phyloP scores from a whole-genome alignment of 2,329 filamentous ascomycete genomes.

The Colletotrichum sp. region DNA sequence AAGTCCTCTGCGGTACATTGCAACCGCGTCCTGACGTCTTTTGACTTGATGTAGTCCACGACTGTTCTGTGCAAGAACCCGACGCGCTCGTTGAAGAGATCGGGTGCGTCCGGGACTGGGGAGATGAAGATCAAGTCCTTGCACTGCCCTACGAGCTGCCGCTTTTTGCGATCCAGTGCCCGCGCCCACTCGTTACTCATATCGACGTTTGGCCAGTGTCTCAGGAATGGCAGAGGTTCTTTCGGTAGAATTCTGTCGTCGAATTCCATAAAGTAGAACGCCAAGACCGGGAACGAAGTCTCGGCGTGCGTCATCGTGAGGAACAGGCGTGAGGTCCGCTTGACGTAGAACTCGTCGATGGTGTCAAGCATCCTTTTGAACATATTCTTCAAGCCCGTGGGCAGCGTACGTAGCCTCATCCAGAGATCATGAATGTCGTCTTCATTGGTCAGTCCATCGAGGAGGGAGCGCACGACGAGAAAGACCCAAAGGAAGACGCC shows the following conservation, averaged over 20 bases:
- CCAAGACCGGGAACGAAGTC: background rate
- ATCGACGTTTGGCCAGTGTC: background rate
- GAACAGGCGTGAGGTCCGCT: background rate
- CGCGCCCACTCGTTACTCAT: background rate
- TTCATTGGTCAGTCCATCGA: background rate
- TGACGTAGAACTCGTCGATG: background rate
- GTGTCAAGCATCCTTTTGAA: background rate
- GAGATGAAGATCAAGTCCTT: background rate
- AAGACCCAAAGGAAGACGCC: background rate
- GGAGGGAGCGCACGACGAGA: background rate
- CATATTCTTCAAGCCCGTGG: background rate
- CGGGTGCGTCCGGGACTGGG: background rate
- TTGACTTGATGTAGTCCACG: background rate
- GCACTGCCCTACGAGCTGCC: background rate
- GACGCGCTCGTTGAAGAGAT: background rate
- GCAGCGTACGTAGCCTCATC: background rate
- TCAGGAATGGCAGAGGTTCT: background rate
- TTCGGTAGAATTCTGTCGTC: background rate
- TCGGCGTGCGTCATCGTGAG: background rate
- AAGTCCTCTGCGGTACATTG: background rate
- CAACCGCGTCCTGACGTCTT: background rate
- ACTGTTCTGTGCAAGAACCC: background rate
- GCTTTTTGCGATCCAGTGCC: background rate
- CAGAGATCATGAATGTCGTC: background rate
- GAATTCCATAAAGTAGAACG: background rate